Evolutionary conservation across 352 stramenopile genomes (phyloP).

Genomic region (Blastocystis sp.): DNA sequence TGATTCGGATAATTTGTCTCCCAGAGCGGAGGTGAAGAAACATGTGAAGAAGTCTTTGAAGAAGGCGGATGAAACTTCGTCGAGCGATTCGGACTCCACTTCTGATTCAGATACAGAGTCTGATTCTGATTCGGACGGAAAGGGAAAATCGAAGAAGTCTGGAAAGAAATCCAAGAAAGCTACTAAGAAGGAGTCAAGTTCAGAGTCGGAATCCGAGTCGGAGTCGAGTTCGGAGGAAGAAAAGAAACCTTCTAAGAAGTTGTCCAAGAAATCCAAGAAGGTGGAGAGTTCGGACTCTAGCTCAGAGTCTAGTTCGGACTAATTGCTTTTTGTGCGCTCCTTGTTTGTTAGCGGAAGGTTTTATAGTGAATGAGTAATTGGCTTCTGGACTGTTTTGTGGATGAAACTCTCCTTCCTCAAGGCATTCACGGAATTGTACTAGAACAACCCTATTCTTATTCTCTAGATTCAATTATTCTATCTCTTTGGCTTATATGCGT

Average conservation of each 20-base stretch:
- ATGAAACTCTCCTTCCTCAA: too few species aligned
- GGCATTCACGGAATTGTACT: too few species aligned
- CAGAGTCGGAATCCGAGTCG: constrained; percentile 26
- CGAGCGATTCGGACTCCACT: background rate
- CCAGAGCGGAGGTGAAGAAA: background rate
- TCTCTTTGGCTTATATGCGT: too few species aligned
- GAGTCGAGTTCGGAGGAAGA: constrained; percentile 15
- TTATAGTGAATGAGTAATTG: too few species aligned
- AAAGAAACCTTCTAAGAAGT: background rate
- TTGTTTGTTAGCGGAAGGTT: too few species aligned
- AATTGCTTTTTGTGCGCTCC: background rate
- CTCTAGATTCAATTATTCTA: too few species aligned
- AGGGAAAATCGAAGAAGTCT: background rate
- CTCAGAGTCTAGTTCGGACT: constrained; percentile 19
- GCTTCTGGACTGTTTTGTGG: too few species aligned
- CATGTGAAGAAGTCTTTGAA: background rate
- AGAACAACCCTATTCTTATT: too few species aligned
- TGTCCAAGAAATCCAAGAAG: background rate
- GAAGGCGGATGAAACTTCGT: constrained; percentile 7
- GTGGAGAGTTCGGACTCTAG: constrained; percentile 3
- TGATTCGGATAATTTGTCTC: constrained; percentile 5
- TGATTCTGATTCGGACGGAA: constrained; percentile 4
- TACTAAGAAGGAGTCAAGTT: background rate
- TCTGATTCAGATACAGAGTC: background rate
- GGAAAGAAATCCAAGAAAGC: background rate